phyloP scores from a whole-genome alignment of 2,329 filamentous ascomycete species.

The Trichoderma citrinoviride region DNA sequence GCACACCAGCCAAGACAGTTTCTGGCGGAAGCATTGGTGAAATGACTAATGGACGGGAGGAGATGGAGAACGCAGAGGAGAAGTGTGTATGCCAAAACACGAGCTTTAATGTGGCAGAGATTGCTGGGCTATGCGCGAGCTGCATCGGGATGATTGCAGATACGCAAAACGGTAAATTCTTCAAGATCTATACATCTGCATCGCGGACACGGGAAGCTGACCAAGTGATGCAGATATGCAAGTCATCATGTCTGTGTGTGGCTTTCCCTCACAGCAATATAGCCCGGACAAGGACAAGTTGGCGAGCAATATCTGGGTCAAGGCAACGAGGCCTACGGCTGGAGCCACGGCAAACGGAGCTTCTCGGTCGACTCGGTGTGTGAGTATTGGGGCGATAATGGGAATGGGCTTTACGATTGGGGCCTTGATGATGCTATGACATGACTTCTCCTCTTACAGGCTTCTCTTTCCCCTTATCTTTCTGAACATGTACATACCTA shows the following conservation, averaged over 20 bases:
- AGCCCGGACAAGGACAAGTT: slow-evolving; percentile 32
- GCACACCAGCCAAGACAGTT: background rate
- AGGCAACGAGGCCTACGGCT: slow-evolving; percentile 32
- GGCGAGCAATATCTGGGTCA: slow-evolving; percentile 36
- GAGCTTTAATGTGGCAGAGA: slow-evolving; percentile 40
- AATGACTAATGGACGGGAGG: slow-evolving; percentile 19
- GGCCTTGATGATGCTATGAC: slow-evolving; percentile 12
- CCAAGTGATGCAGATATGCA: slow-evolving; percentile 33
- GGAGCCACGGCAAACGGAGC: slow-evolving; percentile 10
- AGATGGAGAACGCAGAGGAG: slow-evolving; percentile 30
- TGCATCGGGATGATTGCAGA: slow-evolving; percentile 37
- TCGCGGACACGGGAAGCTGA: background rate
- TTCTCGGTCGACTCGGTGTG: background rate
- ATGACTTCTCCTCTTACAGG: too few species aligned
- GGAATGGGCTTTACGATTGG: background rate
- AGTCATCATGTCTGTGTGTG: slow-evolving; percentile 38
- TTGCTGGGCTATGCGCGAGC: slow-evolving; percentile 41
- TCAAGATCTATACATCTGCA: background rate
- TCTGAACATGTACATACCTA: too few species aligned
- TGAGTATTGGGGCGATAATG: background rate
- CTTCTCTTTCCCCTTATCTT: too few species aligned
- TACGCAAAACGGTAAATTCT: slow-evolving; percentile 34
- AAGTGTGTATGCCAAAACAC: slow-evolving; percentile 40
- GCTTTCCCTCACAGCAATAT: slow-evolving; percentile 34
- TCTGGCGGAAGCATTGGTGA: background rate